Evolutionary conservation across 768 basidiomycete species (phyloP), one percentile per base, ranked within the genome.

Genomic region (Psilocybe cubensis): DNA sequence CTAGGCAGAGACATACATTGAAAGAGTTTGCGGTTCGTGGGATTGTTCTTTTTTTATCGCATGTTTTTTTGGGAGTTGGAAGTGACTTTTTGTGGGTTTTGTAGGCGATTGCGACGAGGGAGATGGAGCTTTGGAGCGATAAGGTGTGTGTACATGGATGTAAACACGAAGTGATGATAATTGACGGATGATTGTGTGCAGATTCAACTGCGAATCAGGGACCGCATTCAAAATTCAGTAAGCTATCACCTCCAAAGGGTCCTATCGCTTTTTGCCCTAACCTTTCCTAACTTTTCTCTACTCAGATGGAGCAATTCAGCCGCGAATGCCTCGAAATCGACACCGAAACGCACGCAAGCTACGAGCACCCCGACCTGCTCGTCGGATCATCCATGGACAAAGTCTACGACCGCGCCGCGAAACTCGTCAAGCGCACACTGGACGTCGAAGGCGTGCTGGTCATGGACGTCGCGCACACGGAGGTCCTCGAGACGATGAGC

Each of bases 71-170:
- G n/a, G n/a, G 33, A 9, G 50, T 55, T 52, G 4, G 35, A 12
- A 10, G 18, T 45, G 5, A 18, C 24, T 3, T 14, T 47, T 38
- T 14, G 40, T 49, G n/a, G 24, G 23, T 54, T n/a, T 31, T 54
- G 20, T 38, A 80, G 79, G 93, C 92, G 2, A 88, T 98, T 54
- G 88, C 89, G 17, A 92, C 97, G 89, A 85, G 96, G 31, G 96
- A 98, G 71, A 86, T 98, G 87, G 96, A 97, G 69, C 76, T 97
- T 2, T 97, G 94, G 94, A 79, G 89, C 57, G 95, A 97, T 71
- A 96, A 97, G 80, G 91, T 91, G 54, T 40, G 69, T 55, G 27
- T 57, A 28, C 29, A 31, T 2, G 14, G 29, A 48, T 24, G 17
- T 27, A n/a, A n/a, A n/a, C n/a, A n/a, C n/a, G n/a, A n/a, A 23